Evolutionary conservation across 768 basidiomycete species (phyloP).

Genomic region (Tubosaeta brunneosetosa): DNA sequence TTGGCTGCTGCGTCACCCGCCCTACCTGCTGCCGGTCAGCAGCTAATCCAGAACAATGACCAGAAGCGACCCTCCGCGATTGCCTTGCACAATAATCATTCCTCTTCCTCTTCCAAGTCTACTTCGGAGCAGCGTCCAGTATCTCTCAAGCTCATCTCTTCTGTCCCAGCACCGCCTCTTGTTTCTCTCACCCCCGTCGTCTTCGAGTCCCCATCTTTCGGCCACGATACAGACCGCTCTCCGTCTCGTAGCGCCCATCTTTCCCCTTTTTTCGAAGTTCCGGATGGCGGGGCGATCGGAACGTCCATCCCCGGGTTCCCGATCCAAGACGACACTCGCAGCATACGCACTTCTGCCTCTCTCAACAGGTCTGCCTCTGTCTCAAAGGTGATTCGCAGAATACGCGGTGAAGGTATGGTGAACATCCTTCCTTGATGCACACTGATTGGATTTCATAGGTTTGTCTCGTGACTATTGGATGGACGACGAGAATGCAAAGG

Average conservation of each 20-base stretch:
- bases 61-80: conserved; percentile 57
- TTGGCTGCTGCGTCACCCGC: conserved; percentile 47
- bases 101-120: conserved; percentile 45
- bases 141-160: conserved; percentile 47
- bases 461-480: conserved; percentile 96
- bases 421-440: conserved; percentile 1
- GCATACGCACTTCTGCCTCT: conserved; percentile 71
- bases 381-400: conserved; percentile 84
- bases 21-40: conserved; percentile 30
- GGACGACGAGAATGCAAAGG: conserved; percentile 93
- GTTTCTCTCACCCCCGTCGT: conserved; percentile 83
- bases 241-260: conserved; percentile 48
- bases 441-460: conserved; percentile 40
- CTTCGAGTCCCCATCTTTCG: conserved; percentile 70
- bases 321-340: conserved; percentile 85
- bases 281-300: conserved; percentile 56
- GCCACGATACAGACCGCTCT: conserved; percentile 57
- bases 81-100: conserved; percentile 39
- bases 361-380: conserved; percentile 76
- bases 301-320: conserved; percentile 89
- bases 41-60: conserved; percentile 36
- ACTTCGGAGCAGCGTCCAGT: conserved; percentile 52
- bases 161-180: conserved; percentile 71
- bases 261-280: conserved; percentile 50
- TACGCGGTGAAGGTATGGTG: conserved; percentile 78